These are phyloP conservation scores for Zygoascus ofunaensis DNA, from an alignment of 805 yeast species.

Conservation along the genomic window DNA sequence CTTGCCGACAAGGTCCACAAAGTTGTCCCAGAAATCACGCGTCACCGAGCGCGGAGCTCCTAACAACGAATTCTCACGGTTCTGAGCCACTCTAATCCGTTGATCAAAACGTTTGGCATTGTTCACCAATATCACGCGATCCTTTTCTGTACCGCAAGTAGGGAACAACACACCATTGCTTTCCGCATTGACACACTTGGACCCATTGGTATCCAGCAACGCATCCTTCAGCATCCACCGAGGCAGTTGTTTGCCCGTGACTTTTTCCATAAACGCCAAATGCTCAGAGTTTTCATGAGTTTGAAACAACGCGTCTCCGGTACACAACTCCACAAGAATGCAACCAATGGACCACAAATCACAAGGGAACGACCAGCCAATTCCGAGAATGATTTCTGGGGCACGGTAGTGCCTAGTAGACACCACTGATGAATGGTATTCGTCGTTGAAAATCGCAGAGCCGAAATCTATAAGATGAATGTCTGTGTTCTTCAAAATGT, in stretches of 20 bases:
- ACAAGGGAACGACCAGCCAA: conserved; percentile 96
- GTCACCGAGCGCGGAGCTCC: conserved; percentile 3
- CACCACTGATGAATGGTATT: conserved; percentile 84
- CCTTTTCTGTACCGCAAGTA: conserved; percentile 27
- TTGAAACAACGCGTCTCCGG: conserved; percentile 90
- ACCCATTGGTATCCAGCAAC: conserved; percentile 14
- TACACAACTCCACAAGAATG: conserved; percentile 77
- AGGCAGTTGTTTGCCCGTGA: conserved; percentile 44
- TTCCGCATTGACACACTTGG: conserved; percentile 4
- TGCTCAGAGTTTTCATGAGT: conserved; percentile 95
- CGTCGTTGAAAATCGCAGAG: conserved; percentile 89
- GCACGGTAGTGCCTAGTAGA: conserved; percentile 96
- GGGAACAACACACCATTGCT: conserved; percentile 28
- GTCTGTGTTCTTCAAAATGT: conserved; percentile 61
- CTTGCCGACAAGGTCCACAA: conserved; percentile 56
- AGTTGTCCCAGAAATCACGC: conserved; percentile 72
- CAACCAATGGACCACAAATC: conserved; percentile 98
- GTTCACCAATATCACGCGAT: conserved; percentile 28
- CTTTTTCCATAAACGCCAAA: conserved; percentile 85
- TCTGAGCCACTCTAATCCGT: conserved; percentile 16
- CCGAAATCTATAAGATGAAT: conserved; percentile 94
- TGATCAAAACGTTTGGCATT: conserved; percentile 29
- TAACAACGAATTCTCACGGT: conserved; percentile 1
- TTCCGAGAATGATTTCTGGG: conserved; percentile 87
- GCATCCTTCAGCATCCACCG: conserved; percentile 18